These are phyloP conservation scores for Heterobasidion parviporum DNA, from an alignment of 1,284 basidiomycete genomes.

Conservation along the genomic window DNA sequence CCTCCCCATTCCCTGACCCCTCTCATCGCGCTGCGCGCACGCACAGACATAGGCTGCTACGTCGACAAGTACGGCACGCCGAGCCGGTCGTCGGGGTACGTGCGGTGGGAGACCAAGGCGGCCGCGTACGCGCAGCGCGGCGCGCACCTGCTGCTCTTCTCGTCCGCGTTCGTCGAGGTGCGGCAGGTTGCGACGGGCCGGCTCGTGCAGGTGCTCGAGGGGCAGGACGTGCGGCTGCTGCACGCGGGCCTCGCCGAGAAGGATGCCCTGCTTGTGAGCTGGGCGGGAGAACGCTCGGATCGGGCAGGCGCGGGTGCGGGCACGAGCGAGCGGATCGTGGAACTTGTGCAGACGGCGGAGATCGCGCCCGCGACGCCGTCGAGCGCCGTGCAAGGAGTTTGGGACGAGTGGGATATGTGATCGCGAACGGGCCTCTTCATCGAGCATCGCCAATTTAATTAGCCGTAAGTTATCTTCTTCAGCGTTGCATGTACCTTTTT, in stretches of 20 bases:
- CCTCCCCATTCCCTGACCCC: not conserved
- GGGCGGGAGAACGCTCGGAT: slow-evolving; percentile 47
- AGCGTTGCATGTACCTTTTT: too few species aligned
- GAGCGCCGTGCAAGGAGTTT: slow-evolving; percentile 29
- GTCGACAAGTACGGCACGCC: slow-evolving; percentile 62
- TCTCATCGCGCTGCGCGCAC: not conserved
- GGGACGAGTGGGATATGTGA: slow-evolving; percentile 61
- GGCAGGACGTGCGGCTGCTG: slow-evolving; percentile 54
- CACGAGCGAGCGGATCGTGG: slow-evolving; percentile 51
- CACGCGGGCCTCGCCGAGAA: slow-evolving; percentile 34
- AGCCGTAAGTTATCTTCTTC: not conserved
- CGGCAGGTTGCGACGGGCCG: slow-evolving; percentile 51
- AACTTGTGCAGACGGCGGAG: slow-evolving; percentile 62
- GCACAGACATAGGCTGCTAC: slow-evolving; percentile 55
- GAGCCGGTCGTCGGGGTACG: slow-evolving; percentile 47
- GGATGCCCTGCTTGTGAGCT: slow-evolving; percentile 43
- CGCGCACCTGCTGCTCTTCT: slow-evolving; percentile 61
- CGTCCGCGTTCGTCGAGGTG: slow-evolving; percentile 64
- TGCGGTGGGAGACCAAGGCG: slow-evolving; percentile 70
- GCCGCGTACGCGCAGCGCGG: slow-evolving; percentile 49
- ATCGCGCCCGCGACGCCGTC: slow-evolving; percentile 27
- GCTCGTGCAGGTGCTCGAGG: slow-evolving; percentile 71
- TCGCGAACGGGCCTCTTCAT: not conserved
- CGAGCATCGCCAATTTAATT: not conserved
- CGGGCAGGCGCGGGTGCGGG: slow-evolving; percentile 29